Base-by-base conservation (phyloP, 345 rosid genomes). In the Citrus australasica region DNA sequence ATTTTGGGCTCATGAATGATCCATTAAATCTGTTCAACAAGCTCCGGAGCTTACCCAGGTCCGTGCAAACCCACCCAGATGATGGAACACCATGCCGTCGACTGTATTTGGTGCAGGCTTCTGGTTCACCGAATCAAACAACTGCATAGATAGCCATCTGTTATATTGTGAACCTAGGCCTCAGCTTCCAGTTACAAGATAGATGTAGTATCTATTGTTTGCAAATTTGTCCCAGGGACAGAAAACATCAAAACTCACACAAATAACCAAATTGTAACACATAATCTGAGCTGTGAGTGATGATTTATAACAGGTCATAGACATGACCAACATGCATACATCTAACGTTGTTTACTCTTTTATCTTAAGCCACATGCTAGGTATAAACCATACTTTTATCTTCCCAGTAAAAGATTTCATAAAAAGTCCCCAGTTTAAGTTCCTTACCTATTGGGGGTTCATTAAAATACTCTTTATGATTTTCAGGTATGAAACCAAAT, bases 61-160 rank as follows among this genome's bases (percentile, higher is more conserved):
- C 97, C 62, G 30, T 82, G 48, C 91, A 92, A 71, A 86, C 88
- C 79, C 82, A 93, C 82, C 99, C 97, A 62, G 97, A 95, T 69
- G 90, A 95, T 82, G 99, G 98, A 82, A 91, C 87, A 75, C 99
- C 99, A 11, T 95, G 99, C 75, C 85, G 94, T 75, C 93, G 98
- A 65, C 84, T 95, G 89, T 93, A 95, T 84, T 87, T 95, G 89
- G 98, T 95, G 78, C 89, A 89, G 88, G 96, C 99, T 80, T 92
- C 92, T 30, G 90, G 97, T 81, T 86, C 94, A 66, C 96, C 93
- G 6, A 86, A 71, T 79, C 84, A 87, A 83, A 82, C 76, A 67
- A 69, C 71, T 33, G 76, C 86, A 30, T 80, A 81, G 78, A 79
- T 79, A 51, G 80, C 33, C 64, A 63, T 59, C 71, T 80, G 84